phyloP scores from a whole-genome alignment of 306 rosid genomes.

The Acacia confusa region DNA sequence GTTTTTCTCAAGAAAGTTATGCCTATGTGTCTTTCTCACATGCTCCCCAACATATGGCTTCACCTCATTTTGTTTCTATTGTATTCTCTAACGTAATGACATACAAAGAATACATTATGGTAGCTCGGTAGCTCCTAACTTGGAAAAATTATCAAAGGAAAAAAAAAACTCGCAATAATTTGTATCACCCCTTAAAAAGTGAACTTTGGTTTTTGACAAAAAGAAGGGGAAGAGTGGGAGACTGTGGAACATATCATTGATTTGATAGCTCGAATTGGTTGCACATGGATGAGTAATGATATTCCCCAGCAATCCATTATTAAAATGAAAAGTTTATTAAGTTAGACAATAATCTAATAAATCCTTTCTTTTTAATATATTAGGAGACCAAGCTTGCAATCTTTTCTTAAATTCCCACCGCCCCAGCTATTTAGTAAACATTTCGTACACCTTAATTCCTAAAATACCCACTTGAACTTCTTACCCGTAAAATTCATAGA shows the following conservation, averaged over 20 bases:
- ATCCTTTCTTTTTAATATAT: background rate
- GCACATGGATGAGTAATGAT: slow-evolving; percentile 47
- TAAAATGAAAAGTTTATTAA: slow-evolving; percentile 10
- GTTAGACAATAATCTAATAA: slow-evolving; percentile 22
- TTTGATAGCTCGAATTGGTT: slow-evolving; percentile 35
- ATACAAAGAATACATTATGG: slow-evolving; percentile 15
- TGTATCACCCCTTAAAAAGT: slow-evolving; percentile 27
- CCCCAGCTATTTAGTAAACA: background rate
- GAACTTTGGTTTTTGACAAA: slow-evolving; percentile 29
- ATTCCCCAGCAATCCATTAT: slow-evolving; percentile 30
- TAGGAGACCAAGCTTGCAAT: background rate
- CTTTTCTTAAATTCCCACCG: background rate
- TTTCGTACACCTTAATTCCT: background rate
- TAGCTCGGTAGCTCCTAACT: slow-evolving; percentile 23
- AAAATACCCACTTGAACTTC: slow-evolving; percentile 18
- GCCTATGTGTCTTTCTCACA: slow-evolving; percentile 40
- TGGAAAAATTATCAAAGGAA: slow-evolving; percentile 11
- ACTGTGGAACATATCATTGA: slow-evolving; percentile 44
- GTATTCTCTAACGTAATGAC: slow-evolving; percentile 22
- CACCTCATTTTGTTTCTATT: slow-evolving; percentile 25
- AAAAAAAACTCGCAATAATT: slow-evolving; percentile 14
- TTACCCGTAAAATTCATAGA: background rate
- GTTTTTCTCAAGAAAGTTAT: slow-evolving; percentile 38
- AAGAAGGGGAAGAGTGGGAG: slow-evolving; percentile 12
- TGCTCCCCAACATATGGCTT: slow-evolving; percentile 39